phyloP scores from a whole-genome alignment of 2,329 filamentous ascomycete species.

The Chaetoscypha palmicola region DNA sequence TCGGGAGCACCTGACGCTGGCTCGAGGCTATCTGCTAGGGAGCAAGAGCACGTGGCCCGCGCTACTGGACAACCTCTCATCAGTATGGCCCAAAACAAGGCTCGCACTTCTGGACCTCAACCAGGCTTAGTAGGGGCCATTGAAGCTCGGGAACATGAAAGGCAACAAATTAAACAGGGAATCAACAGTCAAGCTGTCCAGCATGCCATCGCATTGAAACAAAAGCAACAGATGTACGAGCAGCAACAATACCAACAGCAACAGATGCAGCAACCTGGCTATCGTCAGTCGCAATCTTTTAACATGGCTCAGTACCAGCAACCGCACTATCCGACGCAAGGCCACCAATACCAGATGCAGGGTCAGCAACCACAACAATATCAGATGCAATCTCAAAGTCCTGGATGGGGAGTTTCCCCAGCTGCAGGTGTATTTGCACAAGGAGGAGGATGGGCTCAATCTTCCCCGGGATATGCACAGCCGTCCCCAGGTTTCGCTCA shows the following conservation, averaged over 20 bases:
- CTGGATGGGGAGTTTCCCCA: conserved; percentile 28
- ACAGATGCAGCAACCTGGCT: conserved; percentile 12
- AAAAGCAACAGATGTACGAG: conserved; percentile 40
- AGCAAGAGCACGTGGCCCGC: conserved; percentile 83
- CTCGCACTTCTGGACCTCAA: conserved; percentile 34
- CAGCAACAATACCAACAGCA: conserved; percentile 14
- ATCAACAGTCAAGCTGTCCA: conserved; percentile 65
- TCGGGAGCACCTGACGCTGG: conserved; percentile 40
- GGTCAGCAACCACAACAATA: conserved; percentile 6
- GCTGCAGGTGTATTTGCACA: conserved; percentile 30
- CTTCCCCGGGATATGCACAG: conserved; percentile 12
- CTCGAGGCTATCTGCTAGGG: conserved; percentile 67
- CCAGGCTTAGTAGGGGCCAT: conserved; percentile 73
- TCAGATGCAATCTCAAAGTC: conserved; percentile 26
- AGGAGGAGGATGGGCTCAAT: conserved; percentile 31
- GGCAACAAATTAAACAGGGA: conserved; percentile 61
- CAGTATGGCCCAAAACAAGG: conserved; percentile 44
- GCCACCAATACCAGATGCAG: conserved; percentile 23
- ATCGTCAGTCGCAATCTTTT: conserved; percentile 20
- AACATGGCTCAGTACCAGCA: conserved; percentile 22
- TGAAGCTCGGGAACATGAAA: conserved; percentile 72
- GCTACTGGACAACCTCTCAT: conserved; percentile 72
- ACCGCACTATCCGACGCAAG: conserved; percentile 20
- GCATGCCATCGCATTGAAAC: conserved; percentile 62
- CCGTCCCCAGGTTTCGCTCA: neutral